A percentile compares a stretch with the other conserved stretches of the same genome.
These are phyloP conservation scores for Triangularia verruculosa DNA, from an alignment of 2,329 filamentous ascomycete genomes.

Conservation along the genomic window DNA sequence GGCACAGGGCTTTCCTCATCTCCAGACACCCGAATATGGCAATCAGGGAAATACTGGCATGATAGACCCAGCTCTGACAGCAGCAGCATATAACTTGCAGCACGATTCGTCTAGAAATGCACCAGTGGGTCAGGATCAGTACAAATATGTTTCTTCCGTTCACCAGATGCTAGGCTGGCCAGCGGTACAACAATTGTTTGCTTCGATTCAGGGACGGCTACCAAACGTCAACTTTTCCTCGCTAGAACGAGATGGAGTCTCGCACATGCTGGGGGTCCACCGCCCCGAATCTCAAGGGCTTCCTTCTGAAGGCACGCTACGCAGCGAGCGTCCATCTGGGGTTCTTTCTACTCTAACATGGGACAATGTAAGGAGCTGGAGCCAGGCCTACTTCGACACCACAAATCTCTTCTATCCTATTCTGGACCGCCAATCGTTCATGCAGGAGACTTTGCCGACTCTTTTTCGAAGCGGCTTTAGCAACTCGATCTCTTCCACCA, in stretches of 20 bases:
- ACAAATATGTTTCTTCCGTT: slow-evolving; percentile 39
- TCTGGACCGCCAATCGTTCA: slow-evolving; percentile 55
- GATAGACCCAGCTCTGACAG: slow-evolving; percentile 9
- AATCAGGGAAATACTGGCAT: not conserved
- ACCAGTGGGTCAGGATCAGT: slow-evolving; percentile 25
- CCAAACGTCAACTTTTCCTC: slow-evolving; percentile 33
- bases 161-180: slow-evolving; percentile 54
- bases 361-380: slow-evolving; percentile 49
- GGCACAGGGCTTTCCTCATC: slow-evolving; percentile 5
- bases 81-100: slow-evolving; percentile 18
- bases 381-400: slow-evolving; percentile 56
- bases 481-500: slow-evolving; percentile 47
- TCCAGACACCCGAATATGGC: not conserved
- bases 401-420: slow-evolving; percentile 59
- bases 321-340: slow-evolving; percentile 5
- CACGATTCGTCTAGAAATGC: slow-evolving; percentile 20
- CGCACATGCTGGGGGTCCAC: slow-evolving; percentile 32
- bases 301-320: not conserved
- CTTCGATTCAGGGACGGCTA: slow-evolving; percentile 32
- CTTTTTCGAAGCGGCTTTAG: slow-evolving; percentile 49
- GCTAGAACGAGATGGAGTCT: slow-evolving; percentile 38
- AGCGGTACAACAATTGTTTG: slow-evolving; percentile 40
- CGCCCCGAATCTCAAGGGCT: not conserved
- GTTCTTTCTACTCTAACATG: slow-evolving; percentile 38
- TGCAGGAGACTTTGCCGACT: slow-evolving; percentile 43